phyloP scores from a whole-genome alignment of 495 filamentous ascomycete species.

The Elasticomyces elasticus region DNA sequence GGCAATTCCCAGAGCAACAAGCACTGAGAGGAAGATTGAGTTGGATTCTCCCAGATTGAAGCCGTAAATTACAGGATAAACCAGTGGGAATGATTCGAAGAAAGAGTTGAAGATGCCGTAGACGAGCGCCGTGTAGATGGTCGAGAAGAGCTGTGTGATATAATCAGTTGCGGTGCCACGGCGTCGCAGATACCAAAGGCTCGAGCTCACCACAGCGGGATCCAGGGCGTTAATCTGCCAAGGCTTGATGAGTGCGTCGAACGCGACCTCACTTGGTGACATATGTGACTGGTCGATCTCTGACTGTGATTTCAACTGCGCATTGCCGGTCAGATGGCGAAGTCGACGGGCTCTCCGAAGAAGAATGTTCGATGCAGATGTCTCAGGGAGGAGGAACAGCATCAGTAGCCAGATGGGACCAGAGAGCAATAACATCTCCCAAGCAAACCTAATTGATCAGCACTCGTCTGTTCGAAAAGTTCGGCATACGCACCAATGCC shows the following conservation, averaged over 20 bases:
- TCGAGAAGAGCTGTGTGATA: slow-evolving; percentile 48
- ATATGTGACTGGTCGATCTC: not conserved
- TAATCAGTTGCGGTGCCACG: too few relatives aligned
- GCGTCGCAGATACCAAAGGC: too few relatives aligned
- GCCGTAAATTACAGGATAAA: slow-evolving; percentile 48
- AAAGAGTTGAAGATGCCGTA: slow-evolving; percentile 39
- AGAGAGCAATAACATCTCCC: too few relatives aligned
- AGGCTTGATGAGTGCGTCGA: slow-evolving; percentile 50
- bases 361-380: too few relatives aligned
- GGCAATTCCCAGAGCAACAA: too few relatives aligned
- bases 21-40: too few relatives aligned
- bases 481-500: too few relatives aligned
- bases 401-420: too few relatives aligned
- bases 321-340: not conserved
- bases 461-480: too few relatives aligned
- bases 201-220: slow-evolving; percentile 47
- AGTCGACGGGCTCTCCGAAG: too few relatives aligned
- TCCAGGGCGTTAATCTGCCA: slow-evolving; percentile 51
- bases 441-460: too few relatives aligned
- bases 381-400: too few relatives aligned
- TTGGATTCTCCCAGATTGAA: slow-evolving; percentile 52
- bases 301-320: not conserved
- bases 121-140: slow-evolving; percentile 42
- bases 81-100: slow-evolving; percentile 48
- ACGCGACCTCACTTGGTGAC: slow-evolving; percentile 23